Conservation (phyloP, 192 early-diverging fungal species). For the Spinellus fusiger region DNA sequence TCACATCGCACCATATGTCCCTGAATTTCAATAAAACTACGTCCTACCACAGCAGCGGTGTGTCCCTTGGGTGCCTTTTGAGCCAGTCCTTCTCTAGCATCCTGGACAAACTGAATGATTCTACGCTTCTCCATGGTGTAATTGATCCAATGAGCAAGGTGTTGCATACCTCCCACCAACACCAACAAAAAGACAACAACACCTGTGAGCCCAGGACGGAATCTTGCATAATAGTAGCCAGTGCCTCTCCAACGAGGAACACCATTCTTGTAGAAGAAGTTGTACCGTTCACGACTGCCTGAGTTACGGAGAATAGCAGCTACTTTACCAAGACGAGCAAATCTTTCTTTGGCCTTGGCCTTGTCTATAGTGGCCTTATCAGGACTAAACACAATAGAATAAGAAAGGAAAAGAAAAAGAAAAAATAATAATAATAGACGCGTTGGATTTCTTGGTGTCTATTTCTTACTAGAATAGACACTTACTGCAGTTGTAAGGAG, state of each 20-base stretch:
- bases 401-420: not conserved
- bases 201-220: slow-evolving; percentile 60
- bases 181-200: slow-evolving; percentile 50
- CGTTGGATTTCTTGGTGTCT: not conserved
- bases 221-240: slow-evolving; percentile 66
- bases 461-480: not conserved
- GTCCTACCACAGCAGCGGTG: slow-evolving; percentile 25
- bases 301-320: slow-evolving; percentile 59
- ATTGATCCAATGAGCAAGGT: slow-evolving; percentile 52
- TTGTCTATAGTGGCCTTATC: slow-evolving; percentile 64
- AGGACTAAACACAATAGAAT: slow-evolving; percentile 48
- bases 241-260: slow-evolving; percentile 77
- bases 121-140: slow-evolving; percentile 55
- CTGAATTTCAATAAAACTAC: slow-evolving; percentile 22
- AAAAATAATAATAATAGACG: not conserved
- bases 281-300: slow-evolving; percentile 61
- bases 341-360: slow-evolving; percentile 50
- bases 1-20: slow-evolving; percentile 24
- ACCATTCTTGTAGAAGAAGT: slow-evolving; percentile 77
- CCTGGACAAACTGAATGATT: slow-evolving; percentile 33
- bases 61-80: slow-evolving; percentile 20
- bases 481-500: slow-evolving; percentile 62
- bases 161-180: slow-evolving; percentile 57
- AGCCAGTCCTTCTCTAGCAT: slow-evolving; percentile 19
- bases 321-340: slow-evolving; percentile 58